Evolutionary conservation across 176 grass and related monocot genomes (phyloP), one percentile per base, ranked within the genome.

Genomic region (Dactylis glomerata): DNA sequence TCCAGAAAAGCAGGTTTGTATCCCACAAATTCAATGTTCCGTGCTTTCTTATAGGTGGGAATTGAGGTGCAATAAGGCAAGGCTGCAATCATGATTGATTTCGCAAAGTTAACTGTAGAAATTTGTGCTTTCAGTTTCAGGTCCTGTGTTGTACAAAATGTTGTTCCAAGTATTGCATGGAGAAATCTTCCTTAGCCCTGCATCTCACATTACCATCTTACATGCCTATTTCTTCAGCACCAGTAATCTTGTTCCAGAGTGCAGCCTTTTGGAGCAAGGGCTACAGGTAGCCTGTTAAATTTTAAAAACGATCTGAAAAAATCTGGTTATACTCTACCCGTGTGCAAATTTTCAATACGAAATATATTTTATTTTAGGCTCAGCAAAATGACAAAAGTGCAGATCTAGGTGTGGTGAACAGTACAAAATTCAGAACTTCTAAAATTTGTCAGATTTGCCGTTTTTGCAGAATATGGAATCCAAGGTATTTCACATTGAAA

Each of bases 101-200:
- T 75, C 82, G 47, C 30, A 36, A 75, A 79, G 42, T 73, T 27
- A 65, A 73, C 22, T 83, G 88, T 83, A 79, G 65, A 74, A 36
- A 90, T 63, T 38, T 46, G 23, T 72, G 74, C 34, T 72, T 64
- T 78, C 49, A 76, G 50, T 86, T 68, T 65, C 55, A 73, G 73
- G 79, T 37, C 83, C 23, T 78, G 54, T 86, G 78, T 86, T 86
- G 74, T 90, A 79, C 74, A 83, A 83, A 86, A 62, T 70, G 28
- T 47, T 83, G 79, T 90, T 83, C 40, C 40, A 37, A 24, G 73
- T 33, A 27, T 57, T 36, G 42, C 64, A 83, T 52, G 34, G 44
- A 78, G 65, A 72, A 51, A 73, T 66, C 2, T 27, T 73, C 13
- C 30, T 82, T 61, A 7, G 10, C 9, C 13, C 50, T 75, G 37